Evolutionary conservation across 495 filamentous ascomycete species (phyloP), one percentile per base, ranked within the genome.

Genomic region (Elasticomyces elasticus): DNA sequence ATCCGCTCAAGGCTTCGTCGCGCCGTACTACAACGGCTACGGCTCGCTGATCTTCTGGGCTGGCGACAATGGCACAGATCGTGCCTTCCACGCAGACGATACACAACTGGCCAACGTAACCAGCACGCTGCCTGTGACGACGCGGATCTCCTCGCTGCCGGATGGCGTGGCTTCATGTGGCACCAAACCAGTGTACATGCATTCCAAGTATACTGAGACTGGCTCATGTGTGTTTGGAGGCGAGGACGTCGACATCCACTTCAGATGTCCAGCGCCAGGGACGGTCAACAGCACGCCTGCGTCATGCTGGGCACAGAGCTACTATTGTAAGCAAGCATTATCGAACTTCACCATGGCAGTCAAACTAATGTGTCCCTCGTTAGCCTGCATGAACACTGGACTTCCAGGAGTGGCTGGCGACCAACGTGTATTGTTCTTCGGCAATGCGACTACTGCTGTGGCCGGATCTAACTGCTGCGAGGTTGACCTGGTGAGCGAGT

Each of bases 11-110:
- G 42, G 20, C 20, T 45, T 45, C 42, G 24, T 45, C 6, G 42
- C 42, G 6, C 42, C 42, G 5, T 45, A 45, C 42, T 45, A 45
- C 15, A 45, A 45, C 20, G 24, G 24, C 5, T 45, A 45, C 24
- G 42, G 42, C 42, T 45, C 42, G 42, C 19, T 45, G 19, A 45
- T 45, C 42, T 45, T 45, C 42, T 45, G 42, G 42, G 42, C 20
- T 9, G 42, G 42, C 20, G 24, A 45, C 15, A 45, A 45, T 22
- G 42, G 20, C 24, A 45, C 42, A 2, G 42, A 45, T 24, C 19
- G 20, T 19, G 42, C 20, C 24, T 45, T 45, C 24, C 22, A 2
- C 15, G 42, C 42, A 10, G 42, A 45, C 25, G 42, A 45, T 5
- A 9, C 19, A 12, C 2, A 23, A 3, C 42, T 45, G 42, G 11